Conservation (phyloP, 2,329 filamentous ascomycete species). For the Fusarium sacchari region DNA sequence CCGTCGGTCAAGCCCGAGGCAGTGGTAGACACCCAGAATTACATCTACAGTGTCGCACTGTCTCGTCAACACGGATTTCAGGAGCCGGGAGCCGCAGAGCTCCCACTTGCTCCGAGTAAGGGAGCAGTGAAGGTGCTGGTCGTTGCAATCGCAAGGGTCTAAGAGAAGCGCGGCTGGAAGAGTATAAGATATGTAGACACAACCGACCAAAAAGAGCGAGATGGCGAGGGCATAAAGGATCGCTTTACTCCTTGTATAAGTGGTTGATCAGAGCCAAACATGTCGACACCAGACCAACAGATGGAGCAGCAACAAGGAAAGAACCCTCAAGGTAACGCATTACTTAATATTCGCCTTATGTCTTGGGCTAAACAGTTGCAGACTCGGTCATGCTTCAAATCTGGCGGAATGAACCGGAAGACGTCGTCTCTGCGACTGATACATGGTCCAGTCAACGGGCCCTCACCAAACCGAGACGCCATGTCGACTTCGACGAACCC, state of each 20-base stretch:
- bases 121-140: not conserved
- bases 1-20: too few species aligned
- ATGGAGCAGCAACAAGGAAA: not conserved
- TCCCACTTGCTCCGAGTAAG: not conserved
- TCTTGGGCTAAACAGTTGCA: not conserved
- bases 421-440: not conserved
- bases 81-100: not conserved
- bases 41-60: too few species aligned
- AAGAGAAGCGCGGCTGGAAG: not conserved
- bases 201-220: fast-evolving
- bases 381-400: not conserved
- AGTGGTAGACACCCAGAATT: too few species aligned
- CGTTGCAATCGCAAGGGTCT: not conserved
- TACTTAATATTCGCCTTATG: fast-evolving
- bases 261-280: not conserved
- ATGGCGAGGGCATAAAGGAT: not conserved
- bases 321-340: fast-evolving
- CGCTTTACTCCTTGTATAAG: not conserved
- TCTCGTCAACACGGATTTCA: too few species aligned
- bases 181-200: not conserved
- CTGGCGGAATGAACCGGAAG: not conserved
- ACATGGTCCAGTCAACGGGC: not conserved
- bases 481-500: fast-evolving
- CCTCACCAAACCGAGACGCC: not conserved
- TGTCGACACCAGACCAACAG: not conserved